phyloP scores from a whole-genome alignment of 345 rosid genomes.

The Aegle marmelos region DNA sequence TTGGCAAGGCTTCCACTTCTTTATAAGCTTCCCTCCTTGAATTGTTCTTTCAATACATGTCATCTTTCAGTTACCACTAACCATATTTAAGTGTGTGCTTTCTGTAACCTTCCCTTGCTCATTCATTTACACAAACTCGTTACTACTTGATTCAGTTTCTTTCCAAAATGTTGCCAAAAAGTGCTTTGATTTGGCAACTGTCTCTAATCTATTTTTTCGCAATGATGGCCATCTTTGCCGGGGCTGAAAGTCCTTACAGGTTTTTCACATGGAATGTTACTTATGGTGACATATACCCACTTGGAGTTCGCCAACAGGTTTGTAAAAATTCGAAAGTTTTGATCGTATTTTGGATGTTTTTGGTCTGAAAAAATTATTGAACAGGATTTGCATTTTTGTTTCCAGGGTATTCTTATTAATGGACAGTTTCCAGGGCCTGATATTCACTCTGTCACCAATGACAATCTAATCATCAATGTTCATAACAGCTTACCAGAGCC shows the following conservation, averaged over 20 bases:
- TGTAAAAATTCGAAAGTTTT: neutral
- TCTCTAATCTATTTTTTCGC: neutral
- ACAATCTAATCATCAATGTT: constrained; percentile 85
- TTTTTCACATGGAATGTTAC: constrained; percentile 79
- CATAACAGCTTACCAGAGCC: constrained; percentile 74
- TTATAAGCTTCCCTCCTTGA: neutral
- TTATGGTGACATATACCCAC: constrained; percentile 75
- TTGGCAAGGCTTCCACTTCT: neutral
- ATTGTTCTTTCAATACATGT: constrained; percentile 13
- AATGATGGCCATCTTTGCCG: constrained; percentile 24
- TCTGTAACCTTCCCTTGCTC: neutral
- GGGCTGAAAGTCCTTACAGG: constrained; percentile 65
- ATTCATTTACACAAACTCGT: neutral
- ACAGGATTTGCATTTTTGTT: neutral
- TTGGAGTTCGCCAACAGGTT: constrained; percentile 78
- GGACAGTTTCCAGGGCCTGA: constrained; percentile 97
- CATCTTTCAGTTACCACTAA: constrained; percentile 18
- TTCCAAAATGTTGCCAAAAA: neutral
- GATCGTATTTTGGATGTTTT: neutral
- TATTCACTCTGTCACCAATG: constrained; percentile 68
- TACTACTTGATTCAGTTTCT: neutral
- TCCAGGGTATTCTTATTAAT: constrained; percentile 87
- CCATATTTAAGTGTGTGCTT: neutral
- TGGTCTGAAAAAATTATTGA: too few relatives aligned
- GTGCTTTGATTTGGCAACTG: neutral